Percentiles rank a stretch among this genome's conserved stretches.
Evolutionary conservation across 495 filamentous ascomycete genomes (phyloP).

Genomic region (Pyrenula massariospora): DNA sequence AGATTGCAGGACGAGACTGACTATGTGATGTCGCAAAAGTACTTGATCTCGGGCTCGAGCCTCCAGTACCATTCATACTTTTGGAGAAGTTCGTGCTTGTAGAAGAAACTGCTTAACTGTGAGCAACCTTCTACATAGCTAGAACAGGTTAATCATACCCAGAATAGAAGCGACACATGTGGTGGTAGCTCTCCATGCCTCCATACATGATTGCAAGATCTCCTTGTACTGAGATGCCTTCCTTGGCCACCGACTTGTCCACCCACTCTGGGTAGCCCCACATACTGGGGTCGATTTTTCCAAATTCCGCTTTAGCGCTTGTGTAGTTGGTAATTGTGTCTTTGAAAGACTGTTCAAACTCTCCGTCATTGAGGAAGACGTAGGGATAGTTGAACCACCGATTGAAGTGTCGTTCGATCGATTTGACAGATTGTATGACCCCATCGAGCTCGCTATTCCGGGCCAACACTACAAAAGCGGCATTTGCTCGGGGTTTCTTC

Average conservation of each 20-base stretch:
- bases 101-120: constrained; percentile 62
- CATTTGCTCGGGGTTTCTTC: constrained; percentile 71
- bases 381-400: constrained; percentile 98
- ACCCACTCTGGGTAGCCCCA: constrained; percentile 99
- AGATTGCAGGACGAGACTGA: constrained; percentile 29
- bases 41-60: constrained; percentile 98
- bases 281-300: constrained; percentile 79
- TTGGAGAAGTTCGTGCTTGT: constrained; percentile 86
- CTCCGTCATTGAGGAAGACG: constrained; percentile 95
- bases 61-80: constrained; percentile 99
- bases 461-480: constrained; percentile 89
- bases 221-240: constrained; percentile 90
- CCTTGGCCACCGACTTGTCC: constrained; percentile 82
- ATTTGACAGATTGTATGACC: constrained; percentile 92
- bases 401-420: constrained; percentile 98
- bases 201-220: constrained; percentile 99
- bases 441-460: constrained; percentile 95
- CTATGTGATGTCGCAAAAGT: constrained; percentile 99
- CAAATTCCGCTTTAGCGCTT: constrained; percentile 76
- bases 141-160: constrained; percentile 44
- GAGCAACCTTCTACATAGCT: background rate
- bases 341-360: constrained; percentile 90
- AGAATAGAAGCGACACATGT: constrained; percentile 98
- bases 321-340: constrained; percentile 84
- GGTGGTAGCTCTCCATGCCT: constrained; percentile 97